Evolutionary conservation across 805 yeast species (phyloP), one percentile per base, ranked within the genome.

Genomic region (Metschnikowia bowlesiae): DNA sequence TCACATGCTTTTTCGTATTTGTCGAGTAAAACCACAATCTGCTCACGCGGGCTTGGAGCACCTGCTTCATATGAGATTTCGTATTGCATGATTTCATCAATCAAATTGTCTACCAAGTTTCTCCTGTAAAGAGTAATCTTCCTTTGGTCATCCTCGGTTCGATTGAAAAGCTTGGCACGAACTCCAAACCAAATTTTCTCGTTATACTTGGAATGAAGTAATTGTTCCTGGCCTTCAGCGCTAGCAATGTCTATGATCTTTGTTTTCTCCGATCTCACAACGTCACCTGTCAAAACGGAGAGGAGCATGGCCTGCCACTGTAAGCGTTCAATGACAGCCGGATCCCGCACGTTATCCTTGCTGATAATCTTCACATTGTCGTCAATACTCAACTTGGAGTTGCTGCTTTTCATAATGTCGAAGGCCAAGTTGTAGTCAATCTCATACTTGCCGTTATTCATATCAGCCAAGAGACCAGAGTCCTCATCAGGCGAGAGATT

Each of bases 281-380:
- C 96, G 66, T 94, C 98, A 58, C 99, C 98, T 2, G 95, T 92
- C 34, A 94, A 78, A 3, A 94, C 98, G 2, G 90, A 79, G 9
- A 87, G 79, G 44, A 94, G 75, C 96, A 94, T 89, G 0, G 92
- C 81, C 67, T 94, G 98, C 99, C 99, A 94, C 68, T 90, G 96
- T 10, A 91, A 72, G 44, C 98, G 76, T 62, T 90, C 97, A 9
- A 83, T 60, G 7, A 85, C 82, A 11, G 71, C 70, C 1, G 79
- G 77, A 56, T 74, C 77, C 44, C 71, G 75, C 18, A 68, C 63
- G 22, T 59, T 64, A 68, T 67, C 79, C 57, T 64, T 51, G 58
- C 68, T 59, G 54, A 74, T 70, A 41, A 65, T 66, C 54, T 57
- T 70, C 50, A 70, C 61, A 29, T 70, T 68, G 43, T 70, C 58